Base-by-base conservation (phyloP, 306 rosid species). In the Cucurbita maxima region DNA sequence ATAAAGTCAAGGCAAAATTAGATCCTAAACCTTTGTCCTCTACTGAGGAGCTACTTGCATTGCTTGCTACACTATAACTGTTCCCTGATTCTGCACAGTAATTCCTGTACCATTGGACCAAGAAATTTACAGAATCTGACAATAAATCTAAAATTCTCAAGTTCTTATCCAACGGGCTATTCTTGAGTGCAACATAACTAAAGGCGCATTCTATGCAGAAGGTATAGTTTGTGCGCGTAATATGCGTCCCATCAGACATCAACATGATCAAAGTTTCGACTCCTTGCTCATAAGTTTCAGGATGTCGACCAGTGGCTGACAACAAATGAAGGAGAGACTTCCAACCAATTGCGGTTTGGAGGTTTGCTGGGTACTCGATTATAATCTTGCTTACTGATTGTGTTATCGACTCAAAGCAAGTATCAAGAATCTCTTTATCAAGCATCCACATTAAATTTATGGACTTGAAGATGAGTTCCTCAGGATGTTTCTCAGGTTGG, bases 361-460 rank as follows among this genome's bases (percentile, higher is more conserved):
- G 71, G 78, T 91, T 94, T 53, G 92, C 89, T 20, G 95, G 82
- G 81, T 79, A 83, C 64, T 91, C 95, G 0, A 56, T 72, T 62
- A 91, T 43, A 69, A 94, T 78, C 81, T 77, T 89, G 81, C 83
- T 84, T 34, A 83, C 75, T 38, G 89, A 58, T 63, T 85, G 85
- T 22, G 87, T 76, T 76, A 94, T 86, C 56, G 58, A 38, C 57
- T 86, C 92, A 14, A 82, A 78, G 53, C 95, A 91, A 10, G 86
- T 89, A 74, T 94, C 97, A 0, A 89, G 87, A 59, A 89, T 81
- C 72, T 94, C 96, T 80, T 86, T 90, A 55, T 93, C 97, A 37
- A 93, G 94, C 88, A 85, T 93, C 97, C 97, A 88, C 96, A 85
- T 93, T 74, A 90, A 75, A 34, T 88, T 93, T 79, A 90, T 87